A percentile compares a stretch with the other conserved stretches of the same genome.
Evolutionary conservation across 805 yeast species (phyloP).

Genomic region (Debaryomyces tyrocola): DNA sequence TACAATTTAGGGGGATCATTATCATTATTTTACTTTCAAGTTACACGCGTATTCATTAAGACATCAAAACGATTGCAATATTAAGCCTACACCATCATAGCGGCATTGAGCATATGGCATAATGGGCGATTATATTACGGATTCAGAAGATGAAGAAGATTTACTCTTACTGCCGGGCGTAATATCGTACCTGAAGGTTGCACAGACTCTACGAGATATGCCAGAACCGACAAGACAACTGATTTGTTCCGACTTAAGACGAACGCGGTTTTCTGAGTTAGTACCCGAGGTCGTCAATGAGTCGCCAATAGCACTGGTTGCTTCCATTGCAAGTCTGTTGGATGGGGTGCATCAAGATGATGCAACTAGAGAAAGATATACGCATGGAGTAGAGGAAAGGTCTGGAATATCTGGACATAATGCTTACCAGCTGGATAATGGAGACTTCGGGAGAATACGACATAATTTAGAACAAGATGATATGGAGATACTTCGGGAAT

Average conservation of each 20-base stretch:
- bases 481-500: conserved; percentile 9
- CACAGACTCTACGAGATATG: conserved; percentile 3
- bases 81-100: too few species aligned
- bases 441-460: not conserved
- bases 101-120: not conserved
- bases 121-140: conserved; percentile 21
- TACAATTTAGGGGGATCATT: too few species aligned
- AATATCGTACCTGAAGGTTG: conserved; percentile 10
- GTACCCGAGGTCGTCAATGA: not conserved
- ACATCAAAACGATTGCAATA: too few species aligned
- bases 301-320: not conserved
- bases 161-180: conserved; percentile 10
- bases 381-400: not conserved
- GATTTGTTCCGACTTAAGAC: conserved; percentile 3
- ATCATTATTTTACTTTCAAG: too few species aligned
- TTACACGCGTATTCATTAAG: too few species aligned
- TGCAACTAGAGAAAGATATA: not conserved
- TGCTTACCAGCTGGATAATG: not conserved
- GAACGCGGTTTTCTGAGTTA: conserved; percentile 5
- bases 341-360: not conserved
- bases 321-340: not conserved
- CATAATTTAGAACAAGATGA: not conserved
- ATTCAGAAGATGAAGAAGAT: conserved; percentile 27
- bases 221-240: not conserved
- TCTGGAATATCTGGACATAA: not conserved